These are phyloP conservation scores for Cotoneaster glaucophyllus DNA, from an alignment of 306 rosid genomes.

Conservation along the genomic window DNA sequence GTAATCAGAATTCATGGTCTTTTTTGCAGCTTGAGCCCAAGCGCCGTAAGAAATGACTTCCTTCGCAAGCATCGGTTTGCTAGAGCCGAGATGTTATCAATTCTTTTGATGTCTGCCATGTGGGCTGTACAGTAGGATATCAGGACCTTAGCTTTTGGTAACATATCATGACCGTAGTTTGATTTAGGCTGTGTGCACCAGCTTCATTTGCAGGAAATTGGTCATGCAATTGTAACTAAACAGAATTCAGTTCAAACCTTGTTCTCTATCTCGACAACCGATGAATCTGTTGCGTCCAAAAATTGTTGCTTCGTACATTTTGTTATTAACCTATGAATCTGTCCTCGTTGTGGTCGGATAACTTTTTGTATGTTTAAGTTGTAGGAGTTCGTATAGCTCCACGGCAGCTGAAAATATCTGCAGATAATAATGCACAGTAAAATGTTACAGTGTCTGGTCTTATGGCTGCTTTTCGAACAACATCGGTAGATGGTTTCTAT, in stretches of 20 bases:
- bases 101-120: constrained; percentile 21
- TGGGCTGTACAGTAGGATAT: constrained; percentile 39
- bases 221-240: constrained; percentile 1
- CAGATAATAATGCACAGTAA: neutral
- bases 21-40: constrained; percentile 60
- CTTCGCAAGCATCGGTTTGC: neutral
- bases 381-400: neutral
- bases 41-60: constrained; percentile 60
- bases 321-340: neutral
- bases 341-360: neutral
- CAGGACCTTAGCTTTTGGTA: constrained; percentile 19
- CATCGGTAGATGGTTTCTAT: neutral
- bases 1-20: neutral
- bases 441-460: neutral
- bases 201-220: constrained; percentile 16
- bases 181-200: constrained; percentile 36
- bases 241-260: constrained; percentile 17
- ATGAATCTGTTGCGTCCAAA: neutral
- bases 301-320: neutral
- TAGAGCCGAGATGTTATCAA: constrained; percentile 5
- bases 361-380: neutral
- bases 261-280: constrained; percentile 7
- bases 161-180: constrained; percentile 24
- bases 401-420: neutral
- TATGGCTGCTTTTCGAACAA: neutral